These are phyloP conservation scores for Pichia sp. DNA, from an alignment of 1,139 yeast species.

Conservation along the genomic window DNA sequence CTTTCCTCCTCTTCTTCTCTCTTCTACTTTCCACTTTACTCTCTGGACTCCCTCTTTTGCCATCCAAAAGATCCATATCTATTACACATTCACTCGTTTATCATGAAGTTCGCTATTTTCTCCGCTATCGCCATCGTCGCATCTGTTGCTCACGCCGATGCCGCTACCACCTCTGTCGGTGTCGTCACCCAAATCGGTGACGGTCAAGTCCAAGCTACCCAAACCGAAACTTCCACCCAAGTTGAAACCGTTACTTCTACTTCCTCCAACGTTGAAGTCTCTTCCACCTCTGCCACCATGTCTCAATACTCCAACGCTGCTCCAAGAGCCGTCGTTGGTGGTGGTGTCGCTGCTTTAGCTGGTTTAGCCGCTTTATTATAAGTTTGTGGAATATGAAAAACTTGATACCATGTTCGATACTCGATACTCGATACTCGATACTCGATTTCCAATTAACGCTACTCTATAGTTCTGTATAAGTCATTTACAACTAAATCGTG, in stretches of 20 bases:
- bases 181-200: conserved; percentile 27
- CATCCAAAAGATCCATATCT: conserved; percentile 1
- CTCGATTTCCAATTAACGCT: no score
- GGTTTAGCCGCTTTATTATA: conserved; percentile 27
- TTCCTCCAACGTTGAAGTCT: conserved; percentile 6
- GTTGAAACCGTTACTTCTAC: conserved; percentile 7
- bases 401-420: no score
- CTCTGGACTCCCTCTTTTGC: no score
- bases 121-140: conserved; percentile 33
- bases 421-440: no score
- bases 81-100: conserved; percentile 10
- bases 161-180: no score
- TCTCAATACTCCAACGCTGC: conserved; percentile 18
- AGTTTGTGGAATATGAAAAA: not conserved
- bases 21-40: conserved; percentile 1
- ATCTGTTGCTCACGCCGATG: conserved; percentile 25
- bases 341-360: conserved; percentile 27
- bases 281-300: conserved; percentile 1
- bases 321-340: conserved; percentile 21
- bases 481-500: not conserved
- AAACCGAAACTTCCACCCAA: conserved; percentile 6
- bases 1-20: not conserved
- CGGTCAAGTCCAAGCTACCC: conserved; percentile 29
- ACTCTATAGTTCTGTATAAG: no score
- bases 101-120: conserved; percentile 29